These are phyloP conservation scores for Phytophthora nicotianae DNA, from an alignment of 352 stramenopile genomes.

Conservation along the genomic window DNA sequence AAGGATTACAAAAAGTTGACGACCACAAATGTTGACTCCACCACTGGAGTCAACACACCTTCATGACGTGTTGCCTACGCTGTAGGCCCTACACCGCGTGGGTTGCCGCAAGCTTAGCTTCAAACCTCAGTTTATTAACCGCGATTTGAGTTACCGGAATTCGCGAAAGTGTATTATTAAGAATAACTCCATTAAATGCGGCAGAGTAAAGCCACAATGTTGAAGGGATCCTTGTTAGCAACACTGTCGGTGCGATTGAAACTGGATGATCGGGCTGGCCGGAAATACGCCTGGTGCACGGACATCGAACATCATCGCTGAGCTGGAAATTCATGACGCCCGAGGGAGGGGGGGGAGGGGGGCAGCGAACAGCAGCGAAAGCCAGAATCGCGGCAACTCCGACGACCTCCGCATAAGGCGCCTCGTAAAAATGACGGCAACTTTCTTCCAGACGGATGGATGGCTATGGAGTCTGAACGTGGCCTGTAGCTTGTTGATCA, in stretches of 20 bases:
- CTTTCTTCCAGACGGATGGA: background rate
- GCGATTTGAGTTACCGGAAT: no score
- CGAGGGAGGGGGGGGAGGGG: no score
- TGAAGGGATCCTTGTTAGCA: slow-evolving; percentile 13
- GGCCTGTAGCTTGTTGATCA: slow-evolving; percentile 12
- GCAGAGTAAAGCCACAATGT: background rate
- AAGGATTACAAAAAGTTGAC: background rate
- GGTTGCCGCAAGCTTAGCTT: no score
- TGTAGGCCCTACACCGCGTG: no score
- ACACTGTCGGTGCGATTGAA: background rate
- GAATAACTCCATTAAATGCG: no score
- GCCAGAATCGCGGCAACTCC: background rate
- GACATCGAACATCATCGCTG: no score
- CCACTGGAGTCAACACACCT: slow-evolving; percentile 1
- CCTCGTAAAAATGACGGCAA: background rate
- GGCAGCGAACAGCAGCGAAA: background rate
- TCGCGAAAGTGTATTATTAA: no score
- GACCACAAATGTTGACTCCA: slow-evolving; percentile 10
- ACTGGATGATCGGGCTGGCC: background rate
- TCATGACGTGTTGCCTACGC: no score
- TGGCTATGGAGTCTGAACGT: slow-evolving; percentile 9
- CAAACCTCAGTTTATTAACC: no score
- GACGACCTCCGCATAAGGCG: no score
- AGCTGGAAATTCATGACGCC: no score
- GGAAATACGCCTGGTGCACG: background rate